Base-by-base conservation (phyloP, 352 stramenopile species). In the Globisporangium apiculatum region DNA sequence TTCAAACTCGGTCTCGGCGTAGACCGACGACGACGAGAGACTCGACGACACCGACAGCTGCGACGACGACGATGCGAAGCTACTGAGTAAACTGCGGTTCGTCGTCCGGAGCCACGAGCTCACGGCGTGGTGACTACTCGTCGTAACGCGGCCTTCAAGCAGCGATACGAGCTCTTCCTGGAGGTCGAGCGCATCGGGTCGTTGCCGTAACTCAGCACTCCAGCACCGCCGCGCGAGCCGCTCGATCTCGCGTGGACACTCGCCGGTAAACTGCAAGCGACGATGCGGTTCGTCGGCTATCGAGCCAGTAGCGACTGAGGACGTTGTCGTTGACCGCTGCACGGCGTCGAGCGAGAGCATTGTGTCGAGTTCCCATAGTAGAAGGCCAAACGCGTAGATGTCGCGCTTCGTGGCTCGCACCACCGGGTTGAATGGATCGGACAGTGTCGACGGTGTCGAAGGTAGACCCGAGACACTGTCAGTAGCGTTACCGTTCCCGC, bases 311-410 rank as follows among this genome's bases (percentile, higher is more conserved):
- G 24, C 24, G 24, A 31, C 24, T 31, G 24, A 31, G 24, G 24
- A 31, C 24, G 24, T 31, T 2, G 24, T 52, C 10, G 69, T 71
- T 17, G 88, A 53, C 48, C 84, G 65, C 43, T 86, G 73, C 64
- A 78, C 72, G 41, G 64, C 55, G 48, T 84, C 76, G 12, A 88
- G 67, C 8, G 68, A 77, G 61, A 87, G 71, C 74, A 90, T 81
- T 50, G 77, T 88, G 53, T 91, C 80, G 24, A 91, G 62, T 58
- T 91, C 80, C 80, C 80, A 91, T 4, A 91, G 62, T 42, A 91
- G 65, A 55, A 84, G 69, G 2, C 80, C 80, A 52, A 91, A 91
- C 35, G 76, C 72, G 61, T 89, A 91, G 24, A 91, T 67, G 55
- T 91, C 80, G 41, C 65, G 58, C 12, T 79, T 64, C 11, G 36